Evolutionary conservation across 2,329 filamentous ascomycete species (phyloP), one percentile per base, ranked within the genome.

Genomic region (Paraphaeosphaeria sporulosa): DNA sequence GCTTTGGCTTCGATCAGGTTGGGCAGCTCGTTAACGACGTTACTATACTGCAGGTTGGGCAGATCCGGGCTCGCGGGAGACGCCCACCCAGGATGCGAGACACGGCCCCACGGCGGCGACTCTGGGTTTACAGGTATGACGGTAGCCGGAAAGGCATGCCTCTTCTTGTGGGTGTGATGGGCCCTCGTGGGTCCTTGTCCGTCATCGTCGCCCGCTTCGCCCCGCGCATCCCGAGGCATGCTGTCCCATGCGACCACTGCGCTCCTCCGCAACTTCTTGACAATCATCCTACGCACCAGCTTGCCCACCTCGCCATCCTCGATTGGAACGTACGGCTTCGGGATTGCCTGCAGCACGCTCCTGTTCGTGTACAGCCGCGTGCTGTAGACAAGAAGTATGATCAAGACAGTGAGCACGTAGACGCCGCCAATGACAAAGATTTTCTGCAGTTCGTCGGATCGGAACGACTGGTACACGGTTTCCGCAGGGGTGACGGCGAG

Each of bases 1-100:
- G 93, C 94, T 76, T 94, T 94, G 10, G 92, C 94, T 80, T 98
- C 94, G 64, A 98, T 91, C 30, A 98, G 84, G 72, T 96, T 90
- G 1, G 94, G 92, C 25, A 99, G 83, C 77, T 98, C 94, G 40
- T 86, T 84, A 19, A 97, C 83, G 25, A 99, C 92, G 1, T 88
- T 88, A 68, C 84, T 85, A 77, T 96, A 98, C 65, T 96, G 89
- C n/a, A 98, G 80, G 71, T 92, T 88, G 4, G 92, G 89, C 19
- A 95, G 80, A 71, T 95, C 91, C 9, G 86, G 81, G 0, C 88
- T 90, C 32, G 86, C 85, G 6, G 94, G 94, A 2, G 93, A 91
- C 2, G 90, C 90, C 94, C 95, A 98, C 54, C 94, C 95, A 17
- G 88, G 83, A 74, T 99, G 95, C 61, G 91, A 87, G 55, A 98